Evolutionary conservation across 352 stramenopile species (phyloP), one percentile per base, ranked within the genome.

Genomic region (Globisporangium paroecandrum): DNA sequence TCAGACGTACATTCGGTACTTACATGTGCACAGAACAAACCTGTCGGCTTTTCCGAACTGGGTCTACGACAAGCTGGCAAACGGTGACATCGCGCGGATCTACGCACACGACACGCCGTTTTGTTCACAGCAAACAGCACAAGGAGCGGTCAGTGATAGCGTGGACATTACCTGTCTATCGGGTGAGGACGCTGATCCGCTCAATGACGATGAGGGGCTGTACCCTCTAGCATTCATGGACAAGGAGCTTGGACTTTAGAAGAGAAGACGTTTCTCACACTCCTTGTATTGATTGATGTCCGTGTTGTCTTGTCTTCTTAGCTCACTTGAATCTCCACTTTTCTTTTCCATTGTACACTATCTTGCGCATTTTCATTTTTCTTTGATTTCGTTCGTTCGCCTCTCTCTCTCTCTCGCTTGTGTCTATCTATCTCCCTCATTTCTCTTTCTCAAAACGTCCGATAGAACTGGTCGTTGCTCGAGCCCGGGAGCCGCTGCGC

Each of bases 21-120:
- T 89, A 4, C 69, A 68, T 6, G 74, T 74, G 27, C 56, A 87
- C 46, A 66, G 69, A 9, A 64, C 85, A 20, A 74, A 77, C 18
- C 15, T 88, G 10, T 36, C 22, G 0, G 27, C 59, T 1, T 8
- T 80, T 3, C 77, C 76, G 1, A 24, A 47, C 7, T 86, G 80
- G 79, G 66, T 77, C 6, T 57, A 74, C 27, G 29, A 54, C 10
- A 55, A 61, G 54, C 72, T 75, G n/a, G 74, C 68, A 15, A 41
- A 25, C 0, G 46, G 32, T 12, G 57, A 20, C n/a, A 65, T 69
- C 43, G 74, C 71, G 24, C 65, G 74, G 27, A 58, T 85, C 18
- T 75, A 71, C 56, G 60, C 69, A 4, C 53, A 72, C 55, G 25
- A 73, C 29, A 79, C 74, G 27, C 74, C 76, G 5, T 77, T 83